A percentile compares a stretch with the other conserved stretches of the same genome.
phyloP scores from a whole-genome alignment of 2,329 filamentous ascomycete genomes.

The Hysterium pulicare region DNA sequence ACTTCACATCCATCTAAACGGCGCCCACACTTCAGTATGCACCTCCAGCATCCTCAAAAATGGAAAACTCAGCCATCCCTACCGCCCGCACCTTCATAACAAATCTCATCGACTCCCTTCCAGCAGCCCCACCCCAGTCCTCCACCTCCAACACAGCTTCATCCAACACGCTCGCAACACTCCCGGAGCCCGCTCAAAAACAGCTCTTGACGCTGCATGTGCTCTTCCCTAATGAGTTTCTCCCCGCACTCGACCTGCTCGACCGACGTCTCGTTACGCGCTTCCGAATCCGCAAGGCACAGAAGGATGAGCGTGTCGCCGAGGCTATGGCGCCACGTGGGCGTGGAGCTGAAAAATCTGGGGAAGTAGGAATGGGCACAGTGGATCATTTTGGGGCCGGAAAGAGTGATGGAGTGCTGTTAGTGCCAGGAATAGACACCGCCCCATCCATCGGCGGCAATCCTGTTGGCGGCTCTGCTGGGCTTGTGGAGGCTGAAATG shows the following conservation, averaged over 20 bases:
- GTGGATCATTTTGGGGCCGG: too few species aligned
- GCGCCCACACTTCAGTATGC: constrained; percentile 7
- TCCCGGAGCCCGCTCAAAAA: constrained; percentile 26
- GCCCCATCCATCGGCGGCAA: too few species aligned
- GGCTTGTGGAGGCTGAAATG: too few species aligned
- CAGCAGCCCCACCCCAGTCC: constrained; percentile 7
- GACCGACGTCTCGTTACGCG: constrained; percentile 71
- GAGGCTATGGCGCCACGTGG: too few species aligned
- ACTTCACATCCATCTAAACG: too few species aligned
- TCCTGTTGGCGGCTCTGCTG: too few species aligned
- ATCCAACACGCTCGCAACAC: constrained; percentile 24
- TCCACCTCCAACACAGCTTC: constrained; percentile 8
- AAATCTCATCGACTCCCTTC: constrained; percentile 27
- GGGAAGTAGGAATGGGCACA: too few species aligned
- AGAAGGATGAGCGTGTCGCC: too few species aligned
- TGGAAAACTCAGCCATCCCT: constrained; percentile 12
- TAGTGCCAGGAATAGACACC: too few species aligned
- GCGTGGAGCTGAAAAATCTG: too few species aligned
- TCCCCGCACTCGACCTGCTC: constrained; percentile 83
- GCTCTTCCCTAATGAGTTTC: constrained; percentile 74
- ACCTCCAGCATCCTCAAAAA: constrained; percentile 11
- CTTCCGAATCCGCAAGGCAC: constrained; percentile 22
- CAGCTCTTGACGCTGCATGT: constrained; percentile 79
- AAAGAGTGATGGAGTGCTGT: too few species aligned
- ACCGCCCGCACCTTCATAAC: constrained; percentile 31